Conservation (phyloP, 768 basidiomycete species). For the Russula virescens region DNA sequence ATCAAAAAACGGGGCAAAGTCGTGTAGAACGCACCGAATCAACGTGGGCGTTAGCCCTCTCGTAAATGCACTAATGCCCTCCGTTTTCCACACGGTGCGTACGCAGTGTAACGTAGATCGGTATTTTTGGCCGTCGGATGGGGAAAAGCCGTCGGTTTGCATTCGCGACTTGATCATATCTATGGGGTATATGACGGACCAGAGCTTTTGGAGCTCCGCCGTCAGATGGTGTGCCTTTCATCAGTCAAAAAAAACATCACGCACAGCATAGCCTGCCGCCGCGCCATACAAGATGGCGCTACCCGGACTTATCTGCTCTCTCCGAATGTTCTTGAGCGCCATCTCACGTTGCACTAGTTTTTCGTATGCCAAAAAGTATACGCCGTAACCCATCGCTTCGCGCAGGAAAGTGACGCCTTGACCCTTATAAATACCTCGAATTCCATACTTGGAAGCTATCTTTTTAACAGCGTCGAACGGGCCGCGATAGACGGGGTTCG, state of each 20-base stretch:
- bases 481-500: conserved; percentile 70
- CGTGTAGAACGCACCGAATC: conserved; percentile 58
- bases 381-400: conserved; percentile 76
- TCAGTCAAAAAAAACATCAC: conserved; percentile 15
- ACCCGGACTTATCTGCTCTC: conserved; percentile 71
- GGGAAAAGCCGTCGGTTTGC: conserved; percentile 87
- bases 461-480: conserved; percentile 87
- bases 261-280: conserved; percentile 83
- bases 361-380: conserved; percentile 92
- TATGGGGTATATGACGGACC: conserved; percentile 92
- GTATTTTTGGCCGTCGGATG: conserved; percentile 76
- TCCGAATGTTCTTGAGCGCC: conserved; percentile 56
- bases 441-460: conserved; percentile 68
- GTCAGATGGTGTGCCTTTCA: conserved; percentile 14
- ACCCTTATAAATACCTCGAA: conserved; percentile 88
- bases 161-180: conserved; percentile 96
- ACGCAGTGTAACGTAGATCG: conserved; percentile 77
- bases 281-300: conserved; percentile 87
- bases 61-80: conserved; percentile 82
- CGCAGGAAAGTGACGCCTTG: conserved; percentile 83
- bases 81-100: conserved; percentile 72
- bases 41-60: conserved; percentile 90
- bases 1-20: conserved; percentile 10
- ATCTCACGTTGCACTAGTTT: conserved; percentile 86
- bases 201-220: conserved; percentile 45